Evolutionary conservation across 345 rosid species (phyloP).

Genomic region (Gossypium herbaceum): DNA sequence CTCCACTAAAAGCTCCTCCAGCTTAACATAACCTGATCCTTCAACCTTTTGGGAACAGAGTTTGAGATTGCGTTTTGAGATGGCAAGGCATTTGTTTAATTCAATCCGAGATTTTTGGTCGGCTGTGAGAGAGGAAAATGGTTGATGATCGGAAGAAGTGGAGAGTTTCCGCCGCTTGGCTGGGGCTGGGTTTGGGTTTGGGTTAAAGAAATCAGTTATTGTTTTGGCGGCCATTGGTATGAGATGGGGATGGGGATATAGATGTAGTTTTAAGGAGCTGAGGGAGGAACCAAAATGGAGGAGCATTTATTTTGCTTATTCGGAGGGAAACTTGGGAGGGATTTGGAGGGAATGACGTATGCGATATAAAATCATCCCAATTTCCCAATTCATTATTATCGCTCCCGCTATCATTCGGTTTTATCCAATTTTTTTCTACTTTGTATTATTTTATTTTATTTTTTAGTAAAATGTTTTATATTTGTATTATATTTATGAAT

Average conservation of each 20-base stretch:
- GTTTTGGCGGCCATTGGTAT: conserved; percentile 53
- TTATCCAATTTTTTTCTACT: no score
- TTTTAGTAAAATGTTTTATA: no score
- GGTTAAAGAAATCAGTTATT: conserved; percentile 56
- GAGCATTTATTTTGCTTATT: background rate
- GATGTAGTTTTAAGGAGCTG: background rate
- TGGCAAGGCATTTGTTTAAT: conserved; percentile 57
- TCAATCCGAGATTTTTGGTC: conserved; percentile 55
- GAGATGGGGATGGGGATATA: background rate
- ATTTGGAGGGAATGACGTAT: background rate
- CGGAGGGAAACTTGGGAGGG: background rate
- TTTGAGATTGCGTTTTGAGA: conserved; percentile 63
- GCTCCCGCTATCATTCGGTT: no score
- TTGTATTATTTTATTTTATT: no score
- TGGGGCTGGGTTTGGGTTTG: conserved; percentile 33
- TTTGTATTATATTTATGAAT: no score
- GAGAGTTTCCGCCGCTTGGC: conserved; percentile 60
- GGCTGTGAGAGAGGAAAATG: conserved; percentile 37
- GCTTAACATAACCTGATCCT: conserved; percentile 46
- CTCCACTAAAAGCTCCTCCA: conserved; percentile 85
- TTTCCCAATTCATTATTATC: no score
- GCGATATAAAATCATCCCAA: background rate
- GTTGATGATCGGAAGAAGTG: conserved; percentile 18
- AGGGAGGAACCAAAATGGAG: conserved; percentile 11
- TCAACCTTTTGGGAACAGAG: conserved; percentile 49